These are phyloP conservation scores for Vitellaria paradoxa DNA, from an alignment of 179 eudicot species.

Conservation along the genomic window DNA sequence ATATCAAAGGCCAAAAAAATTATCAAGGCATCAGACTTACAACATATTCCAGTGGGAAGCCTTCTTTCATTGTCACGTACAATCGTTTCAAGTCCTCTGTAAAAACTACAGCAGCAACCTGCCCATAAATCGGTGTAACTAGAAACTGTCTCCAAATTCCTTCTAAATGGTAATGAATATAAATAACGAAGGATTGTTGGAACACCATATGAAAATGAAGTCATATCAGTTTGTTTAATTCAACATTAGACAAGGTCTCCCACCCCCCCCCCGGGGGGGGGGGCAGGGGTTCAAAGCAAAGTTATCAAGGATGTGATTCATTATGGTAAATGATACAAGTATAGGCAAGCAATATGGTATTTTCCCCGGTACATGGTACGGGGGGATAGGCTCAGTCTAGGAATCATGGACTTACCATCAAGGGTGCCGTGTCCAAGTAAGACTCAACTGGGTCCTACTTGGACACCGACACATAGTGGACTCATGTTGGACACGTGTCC, in stretches of 20 bases:
- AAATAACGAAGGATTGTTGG: background rate
- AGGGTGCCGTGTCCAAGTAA: too few species aligned
- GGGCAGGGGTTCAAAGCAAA: too few species aligned
- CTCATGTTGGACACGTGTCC: too few species aligned
- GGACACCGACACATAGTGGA: too few species aligned
- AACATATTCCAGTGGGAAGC: constrained; percentile 84
- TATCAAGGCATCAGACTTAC: constrained; percentile 37
- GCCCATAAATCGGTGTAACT: constrained; percentile 21
- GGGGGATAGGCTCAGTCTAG: too few species aligned
- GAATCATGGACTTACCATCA: too few species aligned
- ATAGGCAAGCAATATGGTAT: too few species aligned
- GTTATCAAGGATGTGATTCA: too few species aligned
- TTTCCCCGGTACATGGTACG: too few species aligned
- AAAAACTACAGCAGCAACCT: constrained; percentile 95
- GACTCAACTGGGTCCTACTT: too few species aligned
- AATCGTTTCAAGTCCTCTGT: constrained; percentile 87
- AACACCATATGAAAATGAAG: background rate
- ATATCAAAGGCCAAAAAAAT: background rate
- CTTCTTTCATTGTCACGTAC: constrained; percentile 93
- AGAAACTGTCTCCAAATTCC: background rate
- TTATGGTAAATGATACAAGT: too few species aligned
- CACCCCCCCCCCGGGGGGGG: too few species aligned
- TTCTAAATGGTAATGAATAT: constrained; percentile 3
- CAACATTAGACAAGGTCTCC: background rate
- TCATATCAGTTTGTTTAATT: background rate